Conservation (phyloP, 495 filamentous ascomycete species). For the Entonaema liquescens region DNA sequence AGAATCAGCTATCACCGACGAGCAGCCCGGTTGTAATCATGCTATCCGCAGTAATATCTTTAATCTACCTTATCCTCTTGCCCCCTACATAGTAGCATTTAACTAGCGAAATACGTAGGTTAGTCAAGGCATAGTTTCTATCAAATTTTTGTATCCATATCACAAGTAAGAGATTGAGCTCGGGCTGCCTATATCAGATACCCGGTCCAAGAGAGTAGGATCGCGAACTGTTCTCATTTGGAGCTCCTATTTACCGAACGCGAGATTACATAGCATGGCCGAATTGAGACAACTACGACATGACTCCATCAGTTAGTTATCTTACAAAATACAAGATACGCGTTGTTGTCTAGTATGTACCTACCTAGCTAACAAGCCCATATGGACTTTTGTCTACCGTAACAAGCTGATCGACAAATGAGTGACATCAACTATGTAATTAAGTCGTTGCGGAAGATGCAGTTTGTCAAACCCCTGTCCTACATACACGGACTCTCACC, state of each 20-base stretch:
- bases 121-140: neutral
- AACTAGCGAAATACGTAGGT: neutral
- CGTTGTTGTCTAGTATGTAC: constrained; percentile 26
- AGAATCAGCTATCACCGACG: neutral
- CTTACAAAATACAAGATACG: neutral
- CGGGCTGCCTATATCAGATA: neutral
- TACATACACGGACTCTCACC: constrained; percentile 35
- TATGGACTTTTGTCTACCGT: constrained; percentile 11
- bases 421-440: constrained; percentile 34
- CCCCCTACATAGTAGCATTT: neutral
- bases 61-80: neutral
- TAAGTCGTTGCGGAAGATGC: constrained; percentile 19
- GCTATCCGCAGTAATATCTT: neutral
- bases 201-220: constrained; percentile 8
- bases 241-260: constrained; percentile 5
- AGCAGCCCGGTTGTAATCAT: neutral
- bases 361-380: constrained; percentile 18
- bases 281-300: constrained; percentile 4
- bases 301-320: neutral
- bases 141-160: constrained; percentile 2
- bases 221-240: constrained; percentile 4
- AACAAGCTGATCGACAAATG: constrained; percentile 26
- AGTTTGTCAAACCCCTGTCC: constrained; percentile 23
- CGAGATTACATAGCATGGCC: constrained; percentile 8
- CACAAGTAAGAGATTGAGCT: neutral